These are phyloP conservation scores for Talaromyces sp. DNA, from an alignment of 2,329 filamentous ascomycete genomes.

Conservation along the genomic window DNA sequence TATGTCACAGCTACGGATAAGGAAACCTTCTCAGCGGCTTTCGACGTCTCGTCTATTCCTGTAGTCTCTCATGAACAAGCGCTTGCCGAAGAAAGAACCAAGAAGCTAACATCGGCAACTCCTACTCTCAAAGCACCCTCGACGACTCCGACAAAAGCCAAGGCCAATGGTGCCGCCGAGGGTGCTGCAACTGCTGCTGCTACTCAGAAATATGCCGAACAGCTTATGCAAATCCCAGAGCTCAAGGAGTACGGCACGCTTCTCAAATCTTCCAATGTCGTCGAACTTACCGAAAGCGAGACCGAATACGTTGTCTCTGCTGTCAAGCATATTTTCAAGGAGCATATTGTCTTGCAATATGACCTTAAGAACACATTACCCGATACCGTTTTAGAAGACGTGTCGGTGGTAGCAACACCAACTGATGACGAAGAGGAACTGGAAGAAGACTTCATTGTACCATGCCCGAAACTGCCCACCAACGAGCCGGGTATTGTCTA, in stretches of 20 bases:
- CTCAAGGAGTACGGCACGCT: conserved; percentile 84
- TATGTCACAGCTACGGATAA: conserved; percentile 94
- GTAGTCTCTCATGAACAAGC: conserved; percentile 94
- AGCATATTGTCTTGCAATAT: conserved; percentile 92
- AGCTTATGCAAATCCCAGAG: conserved; percentile 84
- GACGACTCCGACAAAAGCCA: conserved; percentile 69
- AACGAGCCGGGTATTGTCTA: conserved; percentile 92
- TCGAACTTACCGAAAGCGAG: conserved; percentile 93
- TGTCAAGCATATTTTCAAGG: conserved; percentile 97
- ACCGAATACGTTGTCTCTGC: conserved; percentile 94
- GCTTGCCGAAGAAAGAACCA: conserved; percentile 90
- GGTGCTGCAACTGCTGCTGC: conserved; percentile 71
- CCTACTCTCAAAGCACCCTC: conserved; percentile 93
- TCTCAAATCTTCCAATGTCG: conserved; percentile 81
- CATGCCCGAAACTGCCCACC: conserved; percentile 73
- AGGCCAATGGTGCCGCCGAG: conserved; percentile 66
- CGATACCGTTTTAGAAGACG: conserved; percentile 84
- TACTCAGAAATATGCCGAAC: conserved; percentile 83
- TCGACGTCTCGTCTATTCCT: conserved; percentile 87
- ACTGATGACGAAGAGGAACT: conserved; percentile 73
- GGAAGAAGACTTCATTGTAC: conserved; percentile 88
- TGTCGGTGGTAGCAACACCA: conserved; percentile 76
- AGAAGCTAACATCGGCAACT: conserved; percentile 91
- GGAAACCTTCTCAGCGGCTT: conserved; percentile 75
- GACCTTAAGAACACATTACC: conserved; percentile 96